These are phyloP conservation scores for Ophiognomonia clavigignenti-juglandacearum DNA, from an alignment of 2,329 filamentous ascomycete species.

Conservation along the genomic window DNA sequence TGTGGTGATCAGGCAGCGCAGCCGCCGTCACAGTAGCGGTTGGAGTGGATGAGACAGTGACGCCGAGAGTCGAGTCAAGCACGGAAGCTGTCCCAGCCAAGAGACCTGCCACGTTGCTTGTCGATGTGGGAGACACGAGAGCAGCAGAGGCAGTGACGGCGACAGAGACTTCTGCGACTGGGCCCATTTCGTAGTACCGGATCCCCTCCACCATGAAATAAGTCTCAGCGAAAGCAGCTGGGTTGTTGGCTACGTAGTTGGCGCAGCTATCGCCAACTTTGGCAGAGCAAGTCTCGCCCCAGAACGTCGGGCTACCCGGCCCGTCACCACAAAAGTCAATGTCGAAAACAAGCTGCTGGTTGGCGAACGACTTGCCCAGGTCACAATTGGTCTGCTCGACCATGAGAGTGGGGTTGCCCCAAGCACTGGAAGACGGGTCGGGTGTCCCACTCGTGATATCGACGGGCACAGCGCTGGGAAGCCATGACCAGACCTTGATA, in stretches of 20 bases:
- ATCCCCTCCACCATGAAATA: constrained; percentile 41
- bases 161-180: constrained; percentile 6
- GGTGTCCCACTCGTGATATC: constrained; percentile 37
- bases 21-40: background rate
- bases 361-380: constrained; percentile 55
- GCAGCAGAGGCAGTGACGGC: constrained; percentile 3
- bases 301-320: constrained; percentile 39
- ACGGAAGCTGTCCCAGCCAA: constrained; percentile 7
- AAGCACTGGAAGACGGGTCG: constrained; percentile 46
- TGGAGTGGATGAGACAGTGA: background rate
- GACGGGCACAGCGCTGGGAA: background rate
- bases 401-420: constrained; percentile 59
- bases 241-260: constrained; percentile 32
- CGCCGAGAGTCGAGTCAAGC: constrained; percentile 8
- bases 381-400: constrained; percentile 59
- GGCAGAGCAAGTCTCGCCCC: constrained; percentile 25
- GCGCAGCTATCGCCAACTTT: constrained; percentile 25
- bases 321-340: constrained; percentile 72
- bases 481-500: constrained; percentile 13
- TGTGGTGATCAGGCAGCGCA: background rate
- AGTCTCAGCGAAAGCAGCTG: constrained; percentile 30
- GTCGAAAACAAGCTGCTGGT: constrained; percentile 70
- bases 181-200: constrained; percentile 25
- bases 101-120: background rate
- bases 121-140: constrained; percentile 5